Evolutionary conservation across 768 basidiomycete species (phyloP).

Genomic region (Asterophora parasitica): DNA sequence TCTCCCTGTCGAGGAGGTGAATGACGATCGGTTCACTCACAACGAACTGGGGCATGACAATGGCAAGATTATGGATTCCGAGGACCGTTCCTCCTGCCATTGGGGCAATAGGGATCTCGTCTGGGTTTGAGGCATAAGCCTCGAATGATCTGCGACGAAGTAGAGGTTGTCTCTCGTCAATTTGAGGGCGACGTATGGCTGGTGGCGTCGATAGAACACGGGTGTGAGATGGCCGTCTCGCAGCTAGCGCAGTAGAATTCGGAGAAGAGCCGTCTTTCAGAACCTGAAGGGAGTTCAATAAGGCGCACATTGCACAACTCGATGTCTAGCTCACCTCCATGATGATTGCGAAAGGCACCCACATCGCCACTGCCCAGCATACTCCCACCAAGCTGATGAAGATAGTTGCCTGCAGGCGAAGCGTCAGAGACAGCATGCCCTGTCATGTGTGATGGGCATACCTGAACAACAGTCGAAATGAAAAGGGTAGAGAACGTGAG

Average conservation of each 20-base stretch:
- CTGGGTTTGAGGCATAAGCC: conserved; percentile 36
- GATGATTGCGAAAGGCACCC: conserved; percentile 96
- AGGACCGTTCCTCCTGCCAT: conserved; percentile 87
- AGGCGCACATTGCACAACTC: not conserved
- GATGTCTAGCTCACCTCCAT: conserved; percentile 68
- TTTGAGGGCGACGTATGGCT: conserved; percentile 23
- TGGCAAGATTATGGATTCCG: conserved; percentile 93
- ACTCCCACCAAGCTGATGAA: conserved; percentile 85
- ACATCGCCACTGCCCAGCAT: conserved; percentile 97
- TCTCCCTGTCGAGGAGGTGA: conserved; percentile 7
- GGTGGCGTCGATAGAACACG: conserved; percentile 52
- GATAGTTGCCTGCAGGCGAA: conserved; percentile 56
- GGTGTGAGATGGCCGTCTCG: conserved; percentile 42
- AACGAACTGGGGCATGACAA: conserved; percentile 92
- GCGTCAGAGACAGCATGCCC: not conserved
- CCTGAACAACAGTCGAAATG: conserved; percentile 72
- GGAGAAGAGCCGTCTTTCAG: conserved; percentile 64
- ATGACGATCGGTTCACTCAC: conserved; percentile 41
- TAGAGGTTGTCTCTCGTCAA: conserved; percentile 53
- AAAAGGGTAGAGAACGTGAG: conserved; percentile 86
- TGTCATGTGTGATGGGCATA: conserved; percentile 20
- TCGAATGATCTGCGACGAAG: conserved; percentile 55
- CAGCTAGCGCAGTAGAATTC: conserved; percentile 15
- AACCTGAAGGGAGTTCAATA: conserved; percentile 37
- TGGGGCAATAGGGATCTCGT: conserved; percentile 36